phyloP scores from a whole-genome alignment of 2,329 filamentous ascomycete species.

The Triangularia verruculosa region DNA sequence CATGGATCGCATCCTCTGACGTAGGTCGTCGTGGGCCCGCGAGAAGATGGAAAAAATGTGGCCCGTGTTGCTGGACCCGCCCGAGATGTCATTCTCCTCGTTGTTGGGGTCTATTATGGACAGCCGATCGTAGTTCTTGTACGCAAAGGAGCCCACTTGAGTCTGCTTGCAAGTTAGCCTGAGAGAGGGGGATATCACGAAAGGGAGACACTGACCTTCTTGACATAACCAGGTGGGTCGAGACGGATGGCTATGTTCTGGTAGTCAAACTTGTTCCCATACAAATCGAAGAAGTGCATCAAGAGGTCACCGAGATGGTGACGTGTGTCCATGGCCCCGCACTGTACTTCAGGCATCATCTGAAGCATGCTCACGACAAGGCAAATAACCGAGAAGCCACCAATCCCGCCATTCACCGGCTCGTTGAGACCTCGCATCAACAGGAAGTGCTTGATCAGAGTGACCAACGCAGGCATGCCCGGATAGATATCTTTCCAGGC shows the following conservation, averaged over 20 bases:
- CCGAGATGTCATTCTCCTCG: conserved; percentile 80
- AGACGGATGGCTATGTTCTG: conserved; percentile 69
- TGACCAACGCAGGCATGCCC: conserved; percentile 80
- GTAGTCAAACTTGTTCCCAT: conserved; percentile 78
- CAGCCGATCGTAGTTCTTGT: conserved; percentile 64
- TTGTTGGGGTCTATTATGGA: conserved; percentile 93
- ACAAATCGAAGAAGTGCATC: conserved; percentile 85
- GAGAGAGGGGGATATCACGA: neutral
- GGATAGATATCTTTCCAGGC: conserved; percentile 78
- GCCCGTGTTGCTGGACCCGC: conserved; percentile 70
- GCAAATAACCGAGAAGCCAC: conserved; percentile 92
- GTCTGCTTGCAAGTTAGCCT: conserved; percentile 33
- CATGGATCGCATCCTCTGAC: conserved; percentile 55
- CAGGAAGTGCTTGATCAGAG: conserved; percentile 88
- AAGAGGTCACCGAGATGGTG: conserved; percentile 77
- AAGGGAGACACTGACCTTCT: conserved; percentile 60
- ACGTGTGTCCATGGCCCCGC: conserved; percentile 54
- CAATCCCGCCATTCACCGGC: conserved; percentile 84
- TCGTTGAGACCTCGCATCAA: conserved; percentile 89
- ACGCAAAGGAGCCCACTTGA: conserved; percentile 45
- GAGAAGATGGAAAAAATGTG: conserved; percentile 69
- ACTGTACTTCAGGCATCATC: conserved; percentile 68
- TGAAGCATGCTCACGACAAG: conserved; percentile 87
- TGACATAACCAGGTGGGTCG: conserved; percentile 68
- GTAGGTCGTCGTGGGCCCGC: conserved; percentile 57